Conservation (phyloP, 768 basidiomycete species). For the Naganishia antarctica region DNA sequence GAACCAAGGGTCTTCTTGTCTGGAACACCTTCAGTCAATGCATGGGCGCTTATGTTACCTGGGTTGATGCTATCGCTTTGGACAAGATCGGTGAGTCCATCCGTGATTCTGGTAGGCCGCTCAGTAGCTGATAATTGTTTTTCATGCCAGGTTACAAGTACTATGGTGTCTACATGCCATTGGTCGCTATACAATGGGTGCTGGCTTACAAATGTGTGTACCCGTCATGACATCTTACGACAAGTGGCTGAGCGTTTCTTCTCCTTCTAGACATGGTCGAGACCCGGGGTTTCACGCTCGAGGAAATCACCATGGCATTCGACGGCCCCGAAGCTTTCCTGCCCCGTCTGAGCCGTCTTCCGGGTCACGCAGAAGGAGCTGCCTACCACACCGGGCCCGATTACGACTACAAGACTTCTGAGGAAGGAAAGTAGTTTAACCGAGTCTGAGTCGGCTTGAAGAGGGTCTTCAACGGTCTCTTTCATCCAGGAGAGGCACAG, state of each 20-base stretch:
- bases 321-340: conserved; percentile 34
- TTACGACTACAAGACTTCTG: conserved; percentile 7
- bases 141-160: conserved; percentile 42
- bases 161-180: conserved; percentile 49
- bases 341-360: conserved; percentile 25
- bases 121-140: not conserved
- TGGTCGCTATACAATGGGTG: conserved; percentile 48
- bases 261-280: conserved; percentile 40
- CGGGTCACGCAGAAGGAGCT: not conserved
- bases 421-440: conserved; percentile 9
- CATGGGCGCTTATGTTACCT: conserved; percentile 66
- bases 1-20: conserved; percentile 49
- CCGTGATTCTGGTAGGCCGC: not conserved
- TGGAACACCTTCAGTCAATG: conserved; percentile 56
- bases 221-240: too few relatives aligned
- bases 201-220: conserved; percentile 44
- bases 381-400: not conserved
- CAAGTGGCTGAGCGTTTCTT: not conserved
- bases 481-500: too few relatives aligned
- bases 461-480: conserved; percentile 12
- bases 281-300: conserved; percentile 44
- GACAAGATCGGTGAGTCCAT: conserved; percentile 38
- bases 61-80: conserved; percentile 59
- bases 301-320: conserved; percentile 43
- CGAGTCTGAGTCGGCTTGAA: not conserved